phyloP scores from a whole-genome alignment of 2,329 filamentous ascomycete species.

The Neopestalotiopsis sp. region DNA sequence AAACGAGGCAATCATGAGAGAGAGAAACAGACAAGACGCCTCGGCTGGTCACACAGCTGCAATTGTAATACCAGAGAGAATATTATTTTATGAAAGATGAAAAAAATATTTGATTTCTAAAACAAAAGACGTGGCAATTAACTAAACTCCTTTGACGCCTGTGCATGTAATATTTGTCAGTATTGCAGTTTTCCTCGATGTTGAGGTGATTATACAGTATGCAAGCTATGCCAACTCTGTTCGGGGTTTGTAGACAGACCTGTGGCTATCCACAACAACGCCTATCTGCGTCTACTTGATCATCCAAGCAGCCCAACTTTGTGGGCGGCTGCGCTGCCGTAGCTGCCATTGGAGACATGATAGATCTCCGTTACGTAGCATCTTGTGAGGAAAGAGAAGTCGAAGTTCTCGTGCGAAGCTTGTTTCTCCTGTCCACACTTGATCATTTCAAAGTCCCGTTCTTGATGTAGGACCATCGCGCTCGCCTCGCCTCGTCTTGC shows the following conservation, averaged over 20 bases:
- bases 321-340: neutral
- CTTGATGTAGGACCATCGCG: too few relatives aligned
- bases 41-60: neutral
- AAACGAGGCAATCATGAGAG: neutral
- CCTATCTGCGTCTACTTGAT: neutral
- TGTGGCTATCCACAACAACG: neutral
- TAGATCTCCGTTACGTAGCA: too few relatives aligned
- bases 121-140: neutral
- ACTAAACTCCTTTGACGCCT: neutral
- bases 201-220: neutral
- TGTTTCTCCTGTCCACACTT: too few relatives aligned
- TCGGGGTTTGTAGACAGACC: neutral
- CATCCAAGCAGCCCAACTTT: neutral
- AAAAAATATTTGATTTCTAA: slow-evolving; percentile 3
- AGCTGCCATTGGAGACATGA: neutral
- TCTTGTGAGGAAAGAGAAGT: too few relatives aligned
- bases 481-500: too few relatives aligned
- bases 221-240: neutral
- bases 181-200: neutral
- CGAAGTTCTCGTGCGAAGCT: too few relatives aligned
- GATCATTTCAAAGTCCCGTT: too few relatives aligned
- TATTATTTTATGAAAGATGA: neutral
- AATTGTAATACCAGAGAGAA: slow-evolving; percentile 6
- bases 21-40: neutral
- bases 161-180: neutral